A percentile compares a stretch with the other conserved stretches of the same genome.
phyloP scores from a whole-genome alignment of 2,329 filamentous ascomycete species.

The Tolypocladium paradoxum region DNA sequence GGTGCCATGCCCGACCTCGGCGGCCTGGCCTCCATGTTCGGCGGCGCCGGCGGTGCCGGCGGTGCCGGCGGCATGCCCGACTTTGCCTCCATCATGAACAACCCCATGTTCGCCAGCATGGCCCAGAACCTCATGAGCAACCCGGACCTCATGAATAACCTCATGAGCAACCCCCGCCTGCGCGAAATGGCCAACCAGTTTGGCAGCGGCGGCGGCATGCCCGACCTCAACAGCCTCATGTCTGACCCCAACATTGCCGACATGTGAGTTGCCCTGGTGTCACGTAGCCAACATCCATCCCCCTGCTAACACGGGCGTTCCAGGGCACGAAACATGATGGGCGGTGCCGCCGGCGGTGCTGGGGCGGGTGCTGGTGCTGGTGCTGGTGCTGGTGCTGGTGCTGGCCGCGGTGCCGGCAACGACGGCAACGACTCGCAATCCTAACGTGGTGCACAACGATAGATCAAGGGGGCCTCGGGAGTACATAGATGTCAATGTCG shows the following conservation, averaged over 20 bases:
- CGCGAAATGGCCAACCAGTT: conserved; percentile 80
- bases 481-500: not conserved
- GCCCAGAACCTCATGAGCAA: conserved; percentile 97
- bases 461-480: not conserved
- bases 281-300: no score
- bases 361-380: not conserved
- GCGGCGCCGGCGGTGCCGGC: conserved; percentile 42
- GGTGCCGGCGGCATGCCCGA: conserved; percentile 79
- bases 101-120: conserved; percentile 97
- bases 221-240: conserved; percentile 79
- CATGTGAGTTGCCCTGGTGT: conserved; percentile 55
- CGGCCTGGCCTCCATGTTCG: conserved; percentile 60
- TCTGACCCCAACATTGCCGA: conserved; percentile 84
- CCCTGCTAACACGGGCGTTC: not conserved
- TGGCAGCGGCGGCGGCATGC: conserved; percentile 71
- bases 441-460: not conserved
- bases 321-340: conserved; percentile 38
- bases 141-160: conserved; percentile 78
- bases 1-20: conserved; percentile 63
- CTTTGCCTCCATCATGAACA: conserved; percentile 78
- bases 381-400: conserved; percentile 6
- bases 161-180: conserved; percentile 89
- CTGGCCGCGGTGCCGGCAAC: conserved; percentile 12
- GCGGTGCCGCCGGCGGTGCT: conserved; percentile 17
- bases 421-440: not conserved